phyloP scores from a whole-genome alignment of 805 yeast species.

The Saitoella complicata region DNA sequence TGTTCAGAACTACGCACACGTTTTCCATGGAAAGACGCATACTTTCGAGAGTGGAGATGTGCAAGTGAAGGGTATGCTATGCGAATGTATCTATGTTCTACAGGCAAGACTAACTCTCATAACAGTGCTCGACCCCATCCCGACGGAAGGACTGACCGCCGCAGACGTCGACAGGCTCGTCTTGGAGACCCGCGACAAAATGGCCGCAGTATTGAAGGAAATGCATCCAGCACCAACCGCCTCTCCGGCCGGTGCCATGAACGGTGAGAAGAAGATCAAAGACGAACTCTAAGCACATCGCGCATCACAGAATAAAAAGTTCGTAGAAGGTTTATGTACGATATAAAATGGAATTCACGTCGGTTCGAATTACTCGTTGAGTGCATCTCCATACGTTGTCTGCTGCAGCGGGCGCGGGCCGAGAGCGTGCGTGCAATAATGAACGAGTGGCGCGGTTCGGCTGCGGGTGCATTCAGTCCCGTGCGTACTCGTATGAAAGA shows the following conservation, averaged over 20 bases:
- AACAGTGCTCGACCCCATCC: conserved; percentile 66
- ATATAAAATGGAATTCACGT: too few species aligned
- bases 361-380: too few species aligned
- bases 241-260: neutral
- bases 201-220: conserved; percentile 26
- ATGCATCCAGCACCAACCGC: neutral
- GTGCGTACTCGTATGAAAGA: too few species aligned
- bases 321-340: too few species aligned
- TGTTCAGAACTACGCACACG: conserved; percentile 65
- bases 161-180: conserved; percentile 55
- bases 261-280: neutral
- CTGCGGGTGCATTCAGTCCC: too few species aligned
- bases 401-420: too few species aligned
- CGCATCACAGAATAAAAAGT: too few species aligned
- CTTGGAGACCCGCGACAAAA: conserved; percentile 37
- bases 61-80: conserved; percentile 14
- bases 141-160: conserved; percentile 50
- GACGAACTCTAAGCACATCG: neutral
- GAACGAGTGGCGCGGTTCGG: too few species aligned
- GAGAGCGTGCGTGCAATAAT: too few species aligned
- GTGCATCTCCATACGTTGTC: too few species aligned
- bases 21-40: conserved; percentile 43
- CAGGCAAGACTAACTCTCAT: conserved; percentile 19
- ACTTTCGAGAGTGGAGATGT: conserved; percentile 69
- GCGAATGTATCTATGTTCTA: neutral